phyloP scores from a whole-genome alignment of 2,329 filamentous ascomycete species.

The Hypoxylon rubiginosum region DNA sequence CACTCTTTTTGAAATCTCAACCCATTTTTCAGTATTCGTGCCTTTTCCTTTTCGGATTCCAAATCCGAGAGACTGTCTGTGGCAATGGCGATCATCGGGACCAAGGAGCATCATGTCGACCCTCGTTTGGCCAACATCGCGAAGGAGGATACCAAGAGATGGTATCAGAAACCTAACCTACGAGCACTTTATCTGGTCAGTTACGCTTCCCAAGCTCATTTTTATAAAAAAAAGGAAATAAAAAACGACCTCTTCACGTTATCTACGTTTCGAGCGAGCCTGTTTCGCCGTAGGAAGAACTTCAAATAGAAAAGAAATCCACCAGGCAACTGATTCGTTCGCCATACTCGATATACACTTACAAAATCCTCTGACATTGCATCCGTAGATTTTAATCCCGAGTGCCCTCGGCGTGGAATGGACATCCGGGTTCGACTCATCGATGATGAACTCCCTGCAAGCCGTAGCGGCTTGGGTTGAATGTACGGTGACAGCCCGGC shows the following conservation, averaged over 20 bases:
- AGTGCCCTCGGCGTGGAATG: slow-evolving; percentile 58
- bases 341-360: background rate
- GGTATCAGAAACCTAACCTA: slow-evolving; percentile 59
- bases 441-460: slow-evolving; percentile 61
- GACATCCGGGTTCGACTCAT: slow-evolving; percentile 60
- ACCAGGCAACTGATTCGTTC: background rate
- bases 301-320: background rate
- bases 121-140: slow-evolving; percentile 54
- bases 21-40: background rate
- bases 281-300: background rate
- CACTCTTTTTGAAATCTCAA: background rate
- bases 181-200: slow-evolving; percentile 54
- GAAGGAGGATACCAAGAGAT: slow-evolving; percentile 52
- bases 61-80: background rate
- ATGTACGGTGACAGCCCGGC: slow-evolving; percentile 45
- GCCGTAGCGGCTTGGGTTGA: slow-evolving; percentile 56
- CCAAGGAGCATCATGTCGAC: slow-evolving; percentile 54
- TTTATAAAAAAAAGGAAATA: too few species aligned
- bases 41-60: background rate
- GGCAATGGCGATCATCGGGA: slow-evolving; percentile 53
- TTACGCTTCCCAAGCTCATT: background rate
- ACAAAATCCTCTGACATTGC: slow-evolving; percentile 2
- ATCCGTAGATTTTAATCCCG: slow-evolving; percentile 53
- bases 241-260: background rate
- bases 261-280: background rate